A percentile compares a stretch with the other conserved stretches of the same genome.
phyloP scores from a whole-genome alignment of 805 yeast species.

The Saturnispora mendoncae region DNA sequence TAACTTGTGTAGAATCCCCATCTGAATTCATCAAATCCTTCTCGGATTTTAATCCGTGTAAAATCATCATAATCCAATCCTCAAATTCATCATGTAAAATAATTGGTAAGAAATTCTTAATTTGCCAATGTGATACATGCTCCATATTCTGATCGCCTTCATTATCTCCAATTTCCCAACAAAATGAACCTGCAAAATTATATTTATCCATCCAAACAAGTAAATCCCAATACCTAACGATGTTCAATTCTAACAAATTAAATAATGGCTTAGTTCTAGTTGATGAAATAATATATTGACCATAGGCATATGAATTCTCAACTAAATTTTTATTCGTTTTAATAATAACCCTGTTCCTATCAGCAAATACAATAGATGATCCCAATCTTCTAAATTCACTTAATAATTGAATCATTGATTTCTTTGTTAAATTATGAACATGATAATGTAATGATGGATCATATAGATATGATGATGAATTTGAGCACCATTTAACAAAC shows the following conservation, averaged over 20 bases:
- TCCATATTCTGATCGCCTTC: conserved; percentile 34
- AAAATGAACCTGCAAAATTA: conserved; percentile 71
- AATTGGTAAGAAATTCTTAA: conserved; percentile 62
- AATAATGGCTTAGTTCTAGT: conserved; percentile 75
- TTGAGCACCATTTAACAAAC: conserved; percentile 80
- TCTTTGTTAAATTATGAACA: conserved; percentile 76
- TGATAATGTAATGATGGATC: conserved; percentile 78
- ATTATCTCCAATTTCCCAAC: conserved; percentile 30
- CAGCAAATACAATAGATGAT: conserved; percentile 72
- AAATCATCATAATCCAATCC: conserved; percentile 72
- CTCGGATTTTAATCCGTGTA: conserved; percentile 56
- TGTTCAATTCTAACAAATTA: conserved; percentile 65
- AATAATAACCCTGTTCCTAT: conserved; percentile 62
- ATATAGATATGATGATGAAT: conserved; percentile 61
- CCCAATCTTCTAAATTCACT: conserved; percentile 75
- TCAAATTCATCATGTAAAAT: conserved; percentile 76
- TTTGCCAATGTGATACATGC: conserved; percentile 68
- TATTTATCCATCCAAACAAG: conserved; percentile 90
- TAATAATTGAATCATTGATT: conserved; percentile 69
- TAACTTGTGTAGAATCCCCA: conserved; percentile 15
- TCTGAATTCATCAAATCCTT: conserved; percentile 31
- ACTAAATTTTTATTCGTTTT: conserved; percentile 70
- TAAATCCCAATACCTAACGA: conserved; percentile 83
- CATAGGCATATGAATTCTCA: conserved; percentile 84
- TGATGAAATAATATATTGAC: conserved; percentile 72